Conservation (phyloP, 371 early-diverging fungal species). For the Capillidium heterosporum region DNA sequence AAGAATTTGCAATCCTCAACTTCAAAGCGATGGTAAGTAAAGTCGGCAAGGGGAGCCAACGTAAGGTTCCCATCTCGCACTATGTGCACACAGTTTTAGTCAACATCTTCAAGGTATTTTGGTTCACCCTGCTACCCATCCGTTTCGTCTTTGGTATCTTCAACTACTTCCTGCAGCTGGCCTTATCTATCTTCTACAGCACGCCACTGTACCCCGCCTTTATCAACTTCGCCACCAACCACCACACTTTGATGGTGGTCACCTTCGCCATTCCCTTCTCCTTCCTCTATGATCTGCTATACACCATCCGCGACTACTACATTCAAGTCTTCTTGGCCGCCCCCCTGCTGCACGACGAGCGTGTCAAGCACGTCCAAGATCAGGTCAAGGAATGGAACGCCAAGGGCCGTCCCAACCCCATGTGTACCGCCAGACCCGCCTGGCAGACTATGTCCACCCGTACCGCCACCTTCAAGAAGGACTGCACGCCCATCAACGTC, state of each 20-base stretch:
- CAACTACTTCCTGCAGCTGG: background rate
- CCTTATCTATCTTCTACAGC: background rate
- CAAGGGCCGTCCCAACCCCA: slow-evolving; percentile 10
- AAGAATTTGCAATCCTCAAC: too few species aligned
- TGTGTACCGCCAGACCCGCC: slow-evolving; percentile 19
- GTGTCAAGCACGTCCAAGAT: slow-evolving; percentile 15
- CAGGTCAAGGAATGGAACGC: slow-evolving; percentile 15
- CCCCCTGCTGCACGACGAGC: slow-evolving; percentile 13
- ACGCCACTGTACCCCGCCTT: background rate
- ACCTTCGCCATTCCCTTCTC: slow-evolving; percentile 13
- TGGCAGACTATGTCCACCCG: slow-evolving; percentile 14
- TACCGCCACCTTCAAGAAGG: slow-evolving; percentile 9
- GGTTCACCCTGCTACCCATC: background rate
- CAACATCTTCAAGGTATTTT: background rate
- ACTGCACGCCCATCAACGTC: slow-evolving; percentile 12
- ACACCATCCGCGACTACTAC: slow-evolving; percentile 12
- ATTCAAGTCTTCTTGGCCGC: slow-evolving; percentile 12
- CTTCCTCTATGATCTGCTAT: slow-evolving; percentile 12
- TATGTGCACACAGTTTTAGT: background rate
- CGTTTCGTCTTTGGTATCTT: background rate
- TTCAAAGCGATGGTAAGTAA: too few species aligned
- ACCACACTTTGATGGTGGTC: slow-evolving; percentile 3
- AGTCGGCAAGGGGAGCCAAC: too few species aligned
- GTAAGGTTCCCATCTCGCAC: background rate
- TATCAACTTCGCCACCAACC: slow-evolving; percentile 5